These are phyloP conservation scores for Alternaria atra DNA, from an alignment of 2,329 filamentous ascomycete species.

Conservation along the genomic window DNA sequence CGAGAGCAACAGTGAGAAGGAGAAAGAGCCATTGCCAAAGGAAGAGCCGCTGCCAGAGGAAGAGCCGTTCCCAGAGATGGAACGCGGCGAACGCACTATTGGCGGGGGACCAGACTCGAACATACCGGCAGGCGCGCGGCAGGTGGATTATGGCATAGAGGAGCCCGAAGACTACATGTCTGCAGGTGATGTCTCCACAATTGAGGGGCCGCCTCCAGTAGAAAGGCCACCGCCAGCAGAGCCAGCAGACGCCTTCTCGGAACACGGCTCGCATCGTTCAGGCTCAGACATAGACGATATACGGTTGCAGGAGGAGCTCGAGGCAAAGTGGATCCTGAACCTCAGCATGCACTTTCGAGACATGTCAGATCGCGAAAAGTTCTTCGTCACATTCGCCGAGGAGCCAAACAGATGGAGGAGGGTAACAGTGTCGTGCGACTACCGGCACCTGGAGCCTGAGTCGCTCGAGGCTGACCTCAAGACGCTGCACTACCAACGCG, in stretches of 20 bases:
- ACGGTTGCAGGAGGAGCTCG: slow-evolving; percentile 80
- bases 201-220: slow-evolving; percentile 1
- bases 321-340: slow-evolving; percentile 93
- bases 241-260: slow-evolving; percentile 38
- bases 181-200: slow-evolving; percentile 12
- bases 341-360: slow-evolving; percentile 98
- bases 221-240: slow-evolving; percentile 30
- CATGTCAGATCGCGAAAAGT: slow-evolving; percentile 91
- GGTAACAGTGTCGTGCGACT: slow-evolving; percentile 93
- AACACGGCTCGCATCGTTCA: slow-evolving; percentile 45
- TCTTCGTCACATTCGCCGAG: slow-evolving; percentile 94
- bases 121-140: slow-evolving; percentile 46
- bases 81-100: slow-evolving; percentile 33
- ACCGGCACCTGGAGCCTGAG: slow-evolving; percentile 78
- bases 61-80: background rate
- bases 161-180: slow-evolving; percentile 36
- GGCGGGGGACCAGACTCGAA: slow-evolving; percentile 43
- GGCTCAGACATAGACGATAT: slow-evolving; percentile 61
- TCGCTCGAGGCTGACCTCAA: slow-evolving; percentile 88
- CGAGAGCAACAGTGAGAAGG: slow-evolving; percentile 34
- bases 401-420: slow-evolving; percentile 80
- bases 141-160: slow-evolving; percentile 44
- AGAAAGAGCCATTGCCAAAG: slow-evolving; percentile 17
- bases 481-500: slow-evolving; percentile 80
- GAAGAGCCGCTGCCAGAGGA: background rate